These are phyloP conservation scores for Prunella vulgaris DNA, from an alignment of 257 asterid genomes.

Conservation along the genomic window DNA sequence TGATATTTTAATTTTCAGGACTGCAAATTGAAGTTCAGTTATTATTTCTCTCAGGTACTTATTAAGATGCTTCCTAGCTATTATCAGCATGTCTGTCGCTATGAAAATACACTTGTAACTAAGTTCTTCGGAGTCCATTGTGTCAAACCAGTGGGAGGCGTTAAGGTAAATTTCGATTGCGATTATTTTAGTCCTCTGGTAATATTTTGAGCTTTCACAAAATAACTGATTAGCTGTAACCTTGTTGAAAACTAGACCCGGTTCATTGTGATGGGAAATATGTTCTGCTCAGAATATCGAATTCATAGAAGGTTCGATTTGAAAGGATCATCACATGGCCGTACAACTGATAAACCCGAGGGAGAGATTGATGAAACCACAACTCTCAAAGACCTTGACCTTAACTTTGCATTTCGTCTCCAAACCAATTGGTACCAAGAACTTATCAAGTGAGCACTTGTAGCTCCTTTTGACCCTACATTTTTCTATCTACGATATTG, in stretches of 20 bases:
- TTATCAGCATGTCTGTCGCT: slow-evolving; percentile 63
- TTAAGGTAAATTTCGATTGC: slow-evolving; percentile 50
- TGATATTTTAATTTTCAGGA: neutral
- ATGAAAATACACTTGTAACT: slow-evolving; percentile 85
- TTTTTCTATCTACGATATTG: neutral
- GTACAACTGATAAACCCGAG: slow-evolving; percentile 58
- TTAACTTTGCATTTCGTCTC: slow-evolving; percentile 57
- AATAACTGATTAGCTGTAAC: slow-evolving; percentile 18
- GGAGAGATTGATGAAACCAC: slow-evolving; percentile 74
- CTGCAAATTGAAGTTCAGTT: slow-evolving; percentile 17
- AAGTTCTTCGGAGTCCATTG: slow-evolving; percentile 96
- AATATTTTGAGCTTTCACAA: neutral
- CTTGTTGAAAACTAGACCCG: slow-evolving; percentile 54
- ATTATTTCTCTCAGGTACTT: slow-evolving; percentile 61
- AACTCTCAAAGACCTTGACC: slow-evolving; percentile 83
- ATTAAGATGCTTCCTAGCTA: slow-evolving; percentile 94
- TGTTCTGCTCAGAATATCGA: slow-evolving; percentile 76
- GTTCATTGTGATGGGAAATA: slow-evolving; percentile 79
- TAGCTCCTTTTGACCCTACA: neutral
- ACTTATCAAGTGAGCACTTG: slow-evolving; percentile 53
- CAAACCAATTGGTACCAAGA: slow-evolving; percentile 64
- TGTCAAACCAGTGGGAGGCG: slow-evolving; percentile 93
- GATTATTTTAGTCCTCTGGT: neutral
- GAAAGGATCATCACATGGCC: slow-evolving; percentile 84
- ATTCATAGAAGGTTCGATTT: slow-evolving; percentile 79